phyloP scores from a whole-genome alignment of 192 early-diverging fungal species.

The Cetraspora pellucida region DNA sequence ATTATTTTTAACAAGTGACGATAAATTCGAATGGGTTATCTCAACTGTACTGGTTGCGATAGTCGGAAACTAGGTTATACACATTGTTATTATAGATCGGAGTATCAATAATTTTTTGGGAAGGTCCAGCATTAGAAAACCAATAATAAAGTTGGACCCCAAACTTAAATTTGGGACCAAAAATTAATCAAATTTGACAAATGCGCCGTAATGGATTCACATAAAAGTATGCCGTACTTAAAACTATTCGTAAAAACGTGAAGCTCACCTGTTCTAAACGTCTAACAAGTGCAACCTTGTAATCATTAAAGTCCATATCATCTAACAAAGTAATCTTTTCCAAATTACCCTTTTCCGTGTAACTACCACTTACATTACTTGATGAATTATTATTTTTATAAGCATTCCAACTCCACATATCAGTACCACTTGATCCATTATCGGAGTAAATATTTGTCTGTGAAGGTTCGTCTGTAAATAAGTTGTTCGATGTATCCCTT shows the following conservation, averaged over 20 bases:
- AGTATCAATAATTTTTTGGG: too few relatives aligned
- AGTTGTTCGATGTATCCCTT: background rate
- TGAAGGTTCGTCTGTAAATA: constrained; percentile 17
- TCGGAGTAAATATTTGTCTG: background rate
- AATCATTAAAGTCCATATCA: constrained; percentile 27
- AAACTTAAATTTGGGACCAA: too few relatives aligned
- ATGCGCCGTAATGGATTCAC: background rate
- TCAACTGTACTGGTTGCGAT: too few relatives aligned
- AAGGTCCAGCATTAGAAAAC: too few relatives aligned
- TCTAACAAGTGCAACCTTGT: constrained; percentile 30
- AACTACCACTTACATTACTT: background rate
- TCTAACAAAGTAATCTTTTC: constrained; percentile 22
- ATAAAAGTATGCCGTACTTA: background rate
- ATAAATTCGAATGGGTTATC: too few relatives aligned
- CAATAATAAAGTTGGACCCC: too few relatives aligned
- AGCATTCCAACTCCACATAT: constrained; percentile 18
- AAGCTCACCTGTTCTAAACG: constrained; percentile 19
- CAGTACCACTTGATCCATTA: background rate
- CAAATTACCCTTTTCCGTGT: background rate
- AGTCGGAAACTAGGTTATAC: too few relatives aligned
- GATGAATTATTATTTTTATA: background rate
- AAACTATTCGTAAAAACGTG: background rate
- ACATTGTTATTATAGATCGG: too few relatives aligned
- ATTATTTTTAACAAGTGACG: too few relatives aligned
- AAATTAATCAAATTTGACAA: constrained; percentile 24